Conservation (phyloP, 2,329 filamentous ascomycete genomes). For the Amylocarpus encephaloides region DNA sequence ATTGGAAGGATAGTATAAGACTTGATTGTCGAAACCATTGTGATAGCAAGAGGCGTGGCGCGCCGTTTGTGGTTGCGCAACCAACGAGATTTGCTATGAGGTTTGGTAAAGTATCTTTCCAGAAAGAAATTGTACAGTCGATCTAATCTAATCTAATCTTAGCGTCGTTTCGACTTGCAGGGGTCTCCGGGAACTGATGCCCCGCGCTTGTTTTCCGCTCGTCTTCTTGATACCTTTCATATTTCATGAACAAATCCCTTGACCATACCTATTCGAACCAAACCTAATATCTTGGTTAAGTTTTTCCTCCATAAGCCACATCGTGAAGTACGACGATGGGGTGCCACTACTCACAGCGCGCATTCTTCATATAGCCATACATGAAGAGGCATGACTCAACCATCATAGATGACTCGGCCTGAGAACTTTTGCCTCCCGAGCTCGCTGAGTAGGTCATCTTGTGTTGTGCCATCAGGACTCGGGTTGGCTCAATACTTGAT, state of each 20-base stretch:
- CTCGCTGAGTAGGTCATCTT: background rate
- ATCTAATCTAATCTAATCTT: constrained; percentile 27
- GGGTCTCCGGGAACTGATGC: background rate
- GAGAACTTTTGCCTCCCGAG: background rate
- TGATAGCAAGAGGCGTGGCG: too few species aligned
- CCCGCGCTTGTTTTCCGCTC: background rate
- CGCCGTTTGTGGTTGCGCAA: background rate
- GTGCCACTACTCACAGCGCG: too few species aligned
- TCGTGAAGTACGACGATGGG: too few species aligned
- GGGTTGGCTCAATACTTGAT: too few species aligned
- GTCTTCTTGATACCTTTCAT: too few species aligned
- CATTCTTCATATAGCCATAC: too few species aligned
- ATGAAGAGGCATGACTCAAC: too few species aligned
- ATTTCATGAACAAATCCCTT: too few species aligned
- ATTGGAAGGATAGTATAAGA: constrained; percentile 29
- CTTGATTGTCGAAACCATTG: constrained; percentile 22
- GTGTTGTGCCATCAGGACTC: background rate
- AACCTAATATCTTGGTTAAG: too few species aligned
- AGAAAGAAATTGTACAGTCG: background rate
- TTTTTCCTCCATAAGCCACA: too few species aligned
- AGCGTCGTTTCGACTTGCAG: background rate
- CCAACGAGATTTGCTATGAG: constrained; percentile 2
- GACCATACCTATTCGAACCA: too few species aligned
- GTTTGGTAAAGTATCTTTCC: constrained; percentile 14
- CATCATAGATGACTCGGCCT: background rate